Percentiles rank a stretch among this genome's conserved stretches.
phyloP scores from a whole-genome alignment of 202 grass and related monocot species.

The Panicum virgatum region DNA sequence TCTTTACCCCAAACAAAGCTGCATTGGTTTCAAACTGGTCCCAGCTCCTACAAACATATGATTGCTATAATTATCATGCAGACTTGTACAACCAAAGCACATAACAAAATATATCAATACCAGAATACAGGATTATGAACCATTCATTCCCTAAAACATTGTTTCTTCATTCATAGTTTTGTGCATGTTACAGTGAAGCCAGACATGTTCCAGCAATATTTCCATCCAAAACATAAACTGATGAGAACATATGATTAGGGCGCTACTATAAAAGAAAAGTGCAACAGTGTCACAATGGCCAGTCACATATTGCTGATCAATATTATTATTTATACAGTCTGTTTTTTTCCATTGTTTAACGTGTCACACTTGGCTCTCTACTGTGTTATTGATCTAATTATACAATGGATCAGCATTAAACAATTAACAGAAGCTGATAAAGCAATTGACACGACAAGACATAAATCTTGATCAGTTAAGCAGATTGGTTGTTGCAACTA shows the following conservation, averaged over 20 bases:
- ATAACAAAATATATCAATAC: neutral
- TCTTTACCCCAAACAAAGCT: slow-evolving; percentile 88
- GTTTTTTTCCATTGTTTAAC: neutral
- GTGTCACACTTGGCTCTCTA: neutral
- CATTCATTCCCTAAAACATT: neutral
- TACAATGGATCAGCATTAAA: slow-evolving; percentile 19
- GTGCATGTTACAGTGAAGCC: neutral
- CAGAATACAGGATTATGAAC: neutral
- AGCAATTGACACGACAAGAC: slow-evolving; percentile 11
- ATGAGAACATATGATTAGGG: neutral
- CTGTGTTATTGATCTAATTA: slow-evolving; percentile 6
- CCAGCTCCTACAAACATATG: slow-evolving; percentile 71
- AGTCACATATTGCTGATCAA: neutral
- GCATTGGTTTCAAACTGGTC: slow-evolving; percentile 97
- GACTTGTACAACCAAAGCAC: slow-evolving; percentile 17
- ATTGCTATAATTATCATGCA: slow-evolving; percentile 15
- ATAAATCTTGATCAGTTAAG: slow-evolving; percentile 4
- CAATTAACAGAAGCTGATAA: slow-evolving; percentile 12
- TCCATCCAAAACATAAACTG: slow-evolving; percentile 18
- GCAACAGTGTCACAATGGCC: neutral
- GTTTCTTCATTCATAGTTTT: neutral
- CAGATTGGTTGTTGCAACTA: slow-evolving; percentile 20
- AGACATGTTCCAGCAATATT: neutral
- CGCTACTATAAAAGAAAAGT: neutral
- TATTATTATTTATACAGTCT: neutral